Conservation (phyloP, 2,329 filamentous ascomycete genomes). For the Neocatenulostroma microsporum region DNA sequence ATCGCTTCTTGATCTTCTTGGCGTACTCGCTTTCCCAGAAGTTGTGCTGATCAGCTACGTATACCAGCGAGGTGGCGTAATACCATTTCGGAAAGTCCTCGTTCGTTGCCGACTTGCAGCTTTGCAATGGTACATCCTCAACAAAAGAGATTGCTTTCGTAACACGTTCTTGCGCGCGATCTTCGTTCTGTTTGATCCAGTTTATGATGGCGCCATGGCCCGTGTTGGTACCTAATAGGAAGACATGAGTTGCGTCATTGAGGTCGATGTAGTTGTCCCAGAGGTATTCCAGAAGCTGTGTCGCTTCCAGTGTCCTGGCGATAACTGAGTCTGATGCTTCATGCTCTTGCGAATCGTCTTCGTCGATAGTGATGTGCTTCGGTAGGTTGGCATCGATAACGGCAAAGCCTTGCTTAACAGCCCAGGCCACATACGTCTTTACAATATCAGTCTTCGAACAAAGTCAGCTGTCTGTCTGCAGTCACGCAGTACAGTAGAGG, state of each 20-base stretch:
- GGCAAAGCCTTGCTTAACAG: slow-evolving; percentile 64
- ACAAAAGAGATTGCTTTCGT: slow-evolving; percentile 75
- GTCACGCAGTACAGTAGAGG: slow-evolving; percentile 21
- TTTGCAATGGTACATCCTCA: slow-evolving; percentile 62
- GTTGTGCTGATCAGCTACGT: slow-evolving; percentile 64
- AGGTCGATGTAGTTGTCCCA: slow-evolving; percentile 97
- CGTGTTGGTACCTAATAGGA: slow-evolving; percentile 83
- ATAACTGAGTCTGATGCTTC: slow-evolving; percentile 42
- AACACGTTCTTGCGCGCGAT: slow-evolving; percentile 58
- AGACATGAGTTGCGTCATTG: slow-evolving; percentile 61
- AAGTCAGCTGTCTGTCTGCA: slow-evolving; percentile 35
- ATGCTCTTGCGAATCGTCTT: slow-evolving; percentile 28
- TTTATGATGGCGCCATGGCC: slow-evolving; percentile 78
- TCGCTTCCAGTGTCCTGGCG: slow-evolving; percentile 40
- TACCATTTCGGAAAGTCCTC: slow-evolving; percentile 82
- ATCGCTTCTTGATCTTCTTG: slow-evolving; percentile 49
- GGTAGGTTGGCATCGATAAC: slow-evolving; percentile 91
- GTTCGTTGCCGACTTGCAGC: slow-evolving; percentile 56
- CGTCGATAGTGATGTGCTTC: slow-evolving; percentile 58
- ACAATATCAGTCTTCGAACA: slow-evolving; percentile 65
- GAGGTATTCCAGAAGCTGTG: slow-evolving; percentile 72
- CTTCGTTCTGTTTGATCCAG: slow-evolving; percentile 62
- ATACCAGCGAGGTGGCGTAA: slow-evolving; percentile 69
- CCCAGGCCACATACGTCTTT: slow-evolving; percentile 78
- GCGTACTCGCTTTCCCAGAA: slow-evolving; percentile 61